Percentiles rank a stretch among this genome's conserved stretches.
phyloP scores from a whole-genome alignment of 257 asterid species.

The Nicotiana obtusifolia region DNA sequence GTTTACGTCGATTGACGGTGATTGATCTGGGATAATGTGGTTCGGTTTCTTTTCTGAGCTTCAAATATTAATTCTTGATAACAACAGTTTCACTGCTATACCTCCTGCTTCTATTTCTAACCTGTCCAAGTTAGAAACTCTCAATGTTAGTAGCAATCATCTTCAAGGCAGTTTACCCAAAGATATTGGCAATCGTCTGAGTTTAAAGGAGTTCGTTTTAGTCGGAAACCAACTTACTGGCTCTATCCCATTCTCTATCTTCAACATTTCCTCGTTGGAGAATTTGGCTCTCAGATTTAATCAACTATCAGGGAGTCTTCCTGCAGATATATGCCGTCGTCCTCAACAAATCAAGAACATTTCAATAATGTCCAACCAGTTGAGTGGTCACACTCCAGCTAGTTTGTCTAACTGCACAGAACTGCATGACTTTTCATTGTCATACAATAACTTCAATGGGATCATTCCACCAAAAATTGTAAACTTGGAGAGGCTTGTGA shows the following conservation, averaged over 20 bases:
- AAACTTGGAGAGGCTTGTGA: constrained; percentile 10
- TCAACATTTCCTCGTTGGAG: neutral
- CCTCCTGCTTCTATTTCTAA: neutral
- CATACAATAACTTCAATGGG: constrained; percentile 15
- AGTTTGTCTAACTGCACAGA: neutral
- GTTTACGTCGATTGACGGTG: constrained; percentile 6
- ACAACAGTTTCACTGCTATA: neutral
- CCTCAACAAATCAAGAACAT: neutral
- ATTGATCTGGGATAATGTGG: neutral
- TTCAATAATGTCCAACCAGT: neutral
- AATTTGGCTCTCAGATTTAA: neutral
- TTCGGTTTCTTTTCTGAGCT: neutral
- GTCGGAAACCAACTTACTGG: constrained; percentile 19
- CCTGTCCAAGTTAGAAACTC: neutral
- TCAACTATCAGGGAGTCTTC: constrained; percentile 10
- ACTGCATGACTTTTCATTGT: neutral
- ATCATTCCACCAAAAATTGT: constrained; percentile 15
- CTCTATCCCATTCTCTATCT: constrained; percentile 9
- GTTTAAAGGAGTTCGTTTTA: constrained; percentile 19
- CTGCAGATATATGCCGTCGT: neutral
- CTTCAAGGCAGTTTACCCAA: neutral
- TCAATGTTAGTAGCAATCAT: neutral
- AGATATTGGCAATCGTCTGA: constrained; percentile 19
- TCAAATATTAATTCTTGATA: neutral
- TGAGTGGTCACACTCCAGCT: constrained; percentile 2